Percentiles rank a stretch among this genome's conserved stretches.
Evolutionary conservation across 2,329 filamentous ascomycete species (phyloP).

Genomic region (Pseudogymnoascus destructans): DNA sequence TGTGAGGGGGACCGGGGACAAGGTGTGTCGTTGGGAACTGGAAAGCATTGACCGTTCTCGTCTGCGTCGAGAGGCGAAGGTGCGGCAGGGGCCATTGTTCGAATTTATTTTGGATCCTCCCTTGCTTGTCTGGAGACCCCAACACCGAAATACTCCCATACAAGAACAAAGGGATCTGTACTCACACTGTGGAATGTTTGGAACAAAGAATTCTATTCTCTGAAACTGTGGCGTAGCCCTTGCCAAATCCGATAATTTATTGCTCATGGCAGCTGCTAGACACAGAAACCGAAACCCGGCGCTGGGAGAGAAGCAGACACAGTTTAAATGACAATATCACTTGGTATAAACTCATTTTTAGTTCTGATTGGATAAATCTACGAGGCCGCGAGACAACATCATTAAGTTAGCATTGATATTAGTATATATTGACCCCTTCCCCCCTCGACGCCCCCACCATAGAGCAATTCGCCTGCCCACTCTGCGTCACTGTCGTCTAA

Average conservation of each 20-base stretch:
- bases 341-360: neutral
- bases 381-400: neutral
- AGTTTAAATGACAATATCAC: neutral
- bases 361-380: neutral
- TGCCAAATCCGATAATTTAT: neutral
- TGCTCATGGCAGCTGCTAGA: neutral
- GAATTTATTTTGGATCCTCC: neutral
- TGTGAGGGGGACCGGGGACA: neutral
- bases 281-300: neutral
- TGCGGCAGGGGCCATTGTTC: neutral
- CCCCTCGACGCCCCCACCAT: neutral
- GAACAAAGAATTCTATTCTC: neutral
- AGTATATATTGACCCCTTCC: neutral
- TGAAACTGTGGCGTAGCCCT: neutral
- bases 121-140: neutral
- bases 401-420: neutral
- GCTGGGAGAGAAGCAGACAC: neutral
- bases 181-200: neutral
- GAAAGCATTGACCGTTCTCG: neutral
- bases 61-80: neutral
- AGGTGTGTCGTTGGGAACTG: neutral
- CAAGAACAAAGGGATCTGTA: neutral
- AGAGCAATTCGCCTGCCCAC: neutral
- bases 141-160: neutral
- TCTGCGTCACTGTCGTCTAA: neutral